phyloP scores from a whole-genome alignment of 2,329 filamentous ascomycete genomes.

The Trichoderma sp. region DNA sequence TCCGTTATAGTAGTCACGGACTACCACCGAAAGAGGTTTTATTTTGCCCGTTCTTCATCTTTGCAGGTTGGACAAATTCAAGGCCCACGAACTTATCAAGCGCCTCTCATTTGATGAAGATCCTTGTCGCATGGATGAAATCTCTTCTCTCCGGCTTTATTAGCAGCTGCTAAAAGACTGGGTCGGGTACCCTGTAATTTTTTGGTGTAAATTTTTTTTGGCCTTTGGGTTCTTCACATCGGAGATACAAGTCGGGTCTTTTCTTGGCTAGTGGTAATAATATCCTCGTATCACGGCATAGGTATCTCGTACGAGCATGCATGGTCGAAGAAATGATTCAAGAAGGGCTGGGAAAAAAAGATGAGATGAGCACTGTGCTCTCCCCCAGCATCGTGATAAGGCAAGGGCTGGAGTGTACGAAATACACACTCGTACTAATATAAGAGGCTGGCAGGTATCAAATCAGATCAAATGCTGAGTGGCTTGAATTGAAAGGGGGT shows the following conservation, averaged over 20 bases:
- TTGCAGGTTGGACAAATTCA: neutral
- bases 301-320: neutral
- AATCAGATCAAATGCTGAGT: neutral
- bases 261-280: neutral
- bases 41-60: neutral
- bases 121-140: slow-evolving; percentile 11
- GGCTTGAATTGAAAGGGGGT: slow-evolving; percentile 7
- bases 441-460: neutral
- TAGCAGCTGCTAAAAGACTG: slow-evolving; percentile 18
- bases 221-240: neutral
- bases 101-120: slow-evolving; percentile 16
- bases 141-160: slow-evolving; percentile 11
- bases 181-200: slow-evolving; percentile 10
- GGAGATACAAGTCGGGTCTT: slow-evolving; percentile 16
- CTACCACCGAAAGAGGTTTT: neutral
- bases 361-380: neutral
- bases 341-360: neutral
- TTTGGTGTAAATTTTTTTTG: neutral
- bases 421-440: neutral
- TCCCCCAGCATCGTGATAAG: neutral
- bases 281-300: slow-evolving; percentile 8
- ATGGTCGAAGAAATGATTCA: neutral
- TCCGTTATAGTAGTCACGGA: neutral
- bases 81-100: slow-evolving; percentile 9
- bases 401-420: neutral